phyloP scores from a whole-genome alignment of 2,329 filamentous ascomycete species.

The Apiospora aurea region DNA sequence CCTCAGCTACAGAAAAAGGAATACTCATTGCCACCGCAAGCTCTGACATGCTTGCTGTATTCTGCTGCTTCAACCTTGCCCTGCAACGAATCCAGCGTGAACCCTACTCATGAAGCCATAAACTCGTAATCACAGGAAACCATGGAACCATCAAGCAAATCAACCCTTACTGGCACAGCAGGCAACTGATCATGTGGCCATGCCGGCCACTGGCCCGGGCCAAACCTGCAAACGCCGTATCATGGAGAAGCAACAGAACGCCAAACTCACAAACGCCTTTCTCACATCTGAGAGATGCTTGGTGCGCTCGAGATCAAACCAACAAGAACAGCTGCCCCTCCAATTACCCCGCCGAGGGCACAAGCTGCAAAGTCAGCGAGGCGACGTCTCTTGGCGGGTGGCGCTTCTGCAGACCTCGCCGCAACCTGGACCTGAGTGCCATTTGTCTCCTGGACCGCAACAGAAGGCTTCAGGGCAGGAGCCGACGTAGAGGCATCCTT shows the following conservation, averaged over 20 bases:
- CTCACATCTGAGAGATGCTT: constrained; percentile 19
- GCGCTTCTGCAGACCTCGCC: constrained; percentile 24
- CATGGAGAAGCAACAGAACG: not conserved
- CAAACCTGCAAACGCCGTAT: constrained; percentile 3
- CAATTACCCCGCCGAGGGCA: constrained; percentile 35
- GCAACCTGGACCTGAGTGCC: constrained; percentile 7
- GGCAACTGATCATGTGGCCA: not conserved
- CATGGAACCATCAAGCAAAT: constrained; percentile 7
- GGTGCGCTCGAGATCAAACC: constrained; percentile 29
- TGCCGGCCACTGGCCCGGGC: not conserved
- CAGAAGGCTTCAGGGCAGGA: not conserved
- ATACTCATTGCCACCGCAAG: not conserved
- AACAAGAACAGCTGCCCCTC: constrained; percentile 37
- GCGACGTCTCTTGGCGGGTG: constrained; percentile 41
- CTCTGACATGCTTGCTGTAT: not conserved
- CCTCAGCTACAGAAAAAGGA: constrained; percentile 5
- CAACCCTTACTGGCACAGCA: not conserved
- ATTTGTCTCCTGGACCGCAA: not conserved
- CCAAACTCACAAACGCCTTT: not conserved
- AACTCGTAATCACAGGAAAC: constrained; percentile 16
- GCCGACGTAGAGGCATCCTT: not conserved
- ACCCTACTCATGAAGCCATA: constrained; percentile 19
- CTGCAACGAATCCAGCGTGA: constrained; percentile 10
- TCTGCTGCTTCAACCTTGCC: not conserved
- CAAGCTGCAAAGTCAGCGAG: constrained; percentile 41